Evolutionary conservation across 1,284 basidiomycete species (phyloP).

Genomic region (Farysia itapuensis): DNA sequence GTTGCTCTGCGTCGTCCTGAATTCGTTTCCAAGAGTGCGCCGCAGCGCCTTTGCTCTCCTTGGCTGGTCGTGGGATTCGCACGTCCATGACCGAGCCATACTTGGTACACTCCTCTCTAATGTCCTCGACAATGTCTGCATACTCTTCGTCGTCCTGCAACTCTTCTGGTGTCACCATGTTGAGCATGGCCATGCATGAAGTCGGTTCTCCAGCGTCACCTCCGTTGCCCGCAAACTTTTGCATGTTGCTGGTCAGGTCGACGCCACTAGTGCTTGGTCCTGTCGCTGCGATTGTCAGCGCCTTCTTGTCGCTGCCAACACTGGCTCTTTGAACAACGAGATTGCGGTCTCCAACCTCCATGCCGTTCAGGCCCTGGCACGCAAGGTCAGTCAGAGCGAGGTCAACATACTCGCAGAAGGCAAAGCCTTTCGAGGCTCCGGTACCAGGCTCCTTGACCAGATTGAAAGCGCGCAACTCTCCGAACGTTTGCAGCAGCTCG

Average conservation of each 20-base stretch:
- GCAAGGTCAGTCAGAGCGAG: slow-evolving; percentile 85
- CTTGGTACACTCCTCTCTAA: slow-evolving; percentile 74
- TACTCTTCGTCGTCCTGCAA: slow-evolving; percentile 89
- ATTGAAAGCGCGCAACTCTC: slow-evolving; percentile 95
- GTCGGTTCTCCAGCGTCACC: slow-evolving; percentile 60
- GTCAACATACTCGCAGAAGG: slow-evolving; percentile 98
- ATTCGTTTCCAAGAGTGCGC: slow-evolving; percentile 47
- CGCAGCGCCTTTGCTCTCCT: slow-evolving; percentile 45
- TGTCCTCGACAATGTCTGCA: slow-evolving; percentile 88
- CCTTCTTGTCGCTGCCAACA: slow-evolving; percentile 66
- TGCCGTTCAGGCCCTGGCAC: slow-evolving; percentile 91
- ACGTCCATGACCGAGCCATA: slow-evolving; percentile 52
- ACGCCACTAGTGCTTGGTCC: slow-evolving; percentile 60
- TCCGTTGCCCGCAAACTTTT: slow-evolving; percentile 57
- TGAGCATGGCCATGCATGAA: slow-evolving; percentile 91
- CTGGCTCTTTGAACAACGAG: slow-evolving; percentile 95
- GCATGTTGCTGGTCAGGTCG: slow-evolving; percentile 46
- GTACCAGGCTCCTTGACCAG: slow-evolving; percentile 76
- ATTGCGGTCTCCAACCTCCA: slow-evolving; percentile 95
- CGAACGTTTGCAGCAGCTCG: slow-evolving; percentile 94
- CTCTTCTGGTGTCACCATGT: slow-evolving; percentile 97
- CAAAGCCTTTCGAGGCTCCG: slow-evolving; percentile 83
- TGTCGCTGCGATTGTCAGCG: slow-evolving; percentile 38
- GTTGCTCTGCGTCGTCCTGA: slow-evolving; percentile 65
- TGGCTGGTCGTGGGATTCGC: slow-evolving; percentile 52